phyloP scores from a whole-genome alignment of 1,139 yeast genomes.

The Pichia sp. region DNA sequence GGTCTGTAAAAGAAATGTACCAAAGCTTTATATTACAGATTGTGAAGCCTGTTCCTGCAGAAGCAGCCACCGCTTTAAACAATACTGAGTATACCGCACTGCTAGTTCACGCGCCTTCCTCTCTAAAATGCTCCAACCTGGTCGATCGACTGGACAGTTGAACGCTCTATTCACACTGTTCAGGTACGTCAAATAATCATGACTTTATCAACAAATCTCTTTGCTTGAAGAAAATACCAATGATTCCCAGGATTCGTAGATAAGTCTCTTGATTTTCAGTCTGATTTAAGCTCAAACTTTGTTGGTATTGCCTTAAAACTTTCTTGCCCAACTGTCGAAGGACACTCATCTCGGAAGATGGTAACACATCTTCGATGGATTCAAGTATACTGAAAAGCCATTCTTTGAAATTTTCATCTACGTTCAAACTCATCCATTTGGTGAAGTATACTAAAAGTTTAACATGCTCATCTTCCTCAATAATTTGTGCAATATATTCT shows the following conservation, averaged over 20 bases:
- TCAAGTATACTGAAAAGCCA: conserved; percentile 37
- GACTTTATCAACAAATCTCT: too few species aligned
- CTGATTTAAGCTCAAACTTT: background rate
- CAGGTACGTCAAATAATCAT: too few species aligned
- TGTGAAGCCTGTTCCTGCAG: too few species aligned
- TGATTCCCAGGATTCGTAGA: conserved; percentile 2
- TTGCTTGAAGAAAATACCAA: conserved; percentile 10
- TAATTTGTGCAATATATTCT: conserved; percentile 21
- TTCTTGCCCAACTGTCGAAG: conserved; percentile 36
- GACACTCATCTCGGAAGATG: conserved; percentile 32
- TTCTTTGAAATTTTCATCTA: conserved; percentile 19
- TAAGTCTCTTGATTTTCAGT: background rate
- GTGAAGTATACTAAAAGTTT: conserved; percentile 26
- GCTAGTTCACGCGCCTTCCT: too few species aligned
- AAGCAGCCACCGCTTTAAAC: too few species aligned
- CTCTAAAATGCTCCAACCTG: too few species aligned
- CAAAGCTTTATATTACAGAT: too few species aligned
- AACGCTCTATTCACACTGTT: too few species aligned
- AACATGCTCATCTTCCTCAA: conserved; percentile 22
- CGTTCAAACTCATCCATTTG: conserved; percentile 26
- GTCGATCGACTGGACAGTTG: too few species aligned
- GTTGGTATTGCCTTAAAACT: conserved; percentile 23
- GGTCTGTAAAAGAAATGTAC: too few species aligned
- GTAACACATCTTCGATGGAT: conserved; percentile 32
- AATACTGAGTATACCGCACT: too few species aligned